Evolutionary conservation across 2,329 filamentous ascomycete species (phyloP), one percentile per base, ranked within the genome.

Genomic region (Calonectria multiphialidica): DNA sequence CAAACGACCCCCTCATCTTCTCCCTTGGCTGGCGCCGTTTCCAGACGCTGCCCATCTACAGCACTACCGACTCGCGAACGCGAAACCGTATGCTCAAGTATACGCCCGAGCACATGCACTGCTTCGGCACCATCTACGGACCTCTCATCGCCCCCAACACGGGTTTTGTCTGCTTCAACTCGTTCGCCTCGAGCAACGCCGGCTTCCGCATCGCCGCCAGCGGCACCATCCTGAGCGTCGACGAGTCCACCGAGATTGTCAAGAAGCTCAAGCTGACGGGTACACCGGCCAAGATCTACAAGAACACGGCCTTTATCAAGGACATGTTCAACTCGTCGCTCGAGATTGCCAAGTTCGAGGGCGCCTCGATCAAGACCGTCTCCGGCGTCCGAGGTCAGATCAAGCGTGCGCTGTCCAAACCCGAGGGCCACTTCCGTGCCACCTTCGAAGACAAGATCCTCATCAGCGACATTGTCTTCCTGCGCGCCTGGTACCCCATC

Each of bases 381-480:
- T 98, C 96, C 1, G 97, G 97, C 65, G 92, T 99, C 73, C 91
- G 97, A 49, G 97, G 97, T 73, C 97, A 99, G 84, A 98, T 99
- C 90, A 99, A 99, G 87, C 93, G 95, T 73, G 96, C 97, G 0
- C 89, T 99, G 1, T 93, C 92, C 82, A 98, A 98, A 80, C 96
- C 97, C 1, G 97, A 99, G 76, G 97, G 97, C 61, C 93, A 96
- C 85, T 98, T 97, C 91, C 92, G 97, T 80, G 97, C 97, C 28
- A 98, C 97, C 0, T 99, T 99, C 78, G 97, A 99, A 84, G 97
- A 99, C 89, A 99, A 98, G 87, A 95, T 99, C 74, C 89, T 99
- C 64, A 95, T 98, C 90, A 95, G 93, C 83, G 97, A 99, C 82
- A 97, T 99, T 77, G 94, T 98, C 74, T 98, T 99, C 88, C 86